These are phyloP conservation scores for Fusarium coffeatum DNA, from an alignment of 2,329 filamentous ascomycete genomes.

Conservation along the genomic window DNA sequence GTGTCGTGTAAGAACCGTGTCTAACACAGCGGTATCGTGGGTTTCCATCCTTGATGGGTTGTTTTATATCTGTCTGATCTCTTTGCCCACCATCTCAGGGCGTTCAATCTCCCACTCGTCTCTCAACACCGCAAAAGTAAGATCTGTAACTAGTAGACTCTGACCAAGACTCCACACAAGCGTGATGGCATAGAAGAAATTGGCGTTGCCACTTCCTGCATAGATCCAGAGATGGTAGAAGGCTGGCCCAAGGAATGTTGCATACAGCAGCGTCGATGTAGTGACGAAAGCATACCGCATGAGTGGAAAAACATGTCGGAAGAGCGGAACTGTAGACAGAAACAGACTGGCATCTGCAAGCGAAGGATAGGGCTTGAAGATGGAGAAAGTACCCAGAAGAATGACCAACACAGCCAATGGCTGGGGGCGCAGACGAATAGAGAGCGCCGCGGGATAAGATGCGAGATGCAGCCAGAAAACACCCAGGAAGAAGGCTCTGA, in stretches of 20 bases:
- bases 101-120: constrained; percentile 95
- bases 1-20: neutral
- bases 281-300: constrained; percentile 95
- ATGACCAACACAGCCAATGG: constrained; percentile 87
- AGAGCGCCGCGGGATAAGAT: constrained; percentile 88
- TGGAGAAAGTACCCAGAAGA: constrained; percentile 88
- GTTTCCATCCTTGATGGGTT: constrained; percentile 4
- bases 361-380: constrained; percentile 97
- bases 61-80: constrained; percentile 81
- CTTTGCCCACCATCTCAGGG: constrained; percentile 89
- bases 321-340: constrained; percentile 83
- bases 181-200: constrained; percentile 99
- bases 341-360: constrained; percentile 91
- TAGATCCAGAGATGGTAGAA: constrained; percentile 99
- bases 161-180: constrained; percentile 96
- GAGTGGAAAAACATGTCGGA: constrained; percentile 90
- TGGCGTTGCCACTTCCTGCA: constrained; percentile 95
- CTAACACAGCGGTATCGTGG: neutral
- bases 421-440: constrained; percentile 83
- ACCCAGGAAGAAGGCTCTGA: constrained; percentile 94
- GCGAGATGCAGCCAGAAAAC: constrained; percentile 98
- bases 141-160: constrained; percentile 86
- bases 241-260: constrained; percentile 87
- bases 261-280: constrained; percentile 84
- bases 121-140: constrained; percentile 86